phyloP scores from a whole-genome alignment of 805 yeast species.

The Sungouiella thailandica region DNA sequence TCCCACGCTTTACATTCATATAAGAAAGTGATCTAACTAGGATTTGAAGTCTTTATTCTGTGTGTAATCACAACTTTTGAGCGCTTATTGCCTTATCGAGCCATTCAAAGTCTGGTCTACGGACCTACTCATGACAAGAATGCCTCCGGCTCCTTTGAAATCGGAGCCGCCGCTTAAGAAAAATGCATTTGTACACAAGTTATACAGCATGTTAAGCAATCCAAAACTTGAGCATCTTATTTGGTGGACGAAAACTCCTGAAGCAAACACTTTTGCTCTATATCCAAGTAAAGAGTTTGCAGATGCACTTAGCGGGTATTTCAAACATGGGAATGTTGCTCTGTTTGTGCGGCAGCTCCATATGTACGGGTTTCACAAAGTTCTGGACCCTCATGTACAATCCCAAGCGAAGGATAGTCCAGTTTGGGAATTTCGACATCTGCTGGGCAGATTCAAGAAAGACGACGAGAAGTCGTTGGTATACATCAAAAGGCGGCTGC shows the following conservation, averaged over 20 bases:
- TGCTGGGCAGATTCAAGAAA: constrained; percentile 44
- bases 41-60: too few species aligned
- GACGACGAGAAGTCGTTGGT: constrained; percentile 42
- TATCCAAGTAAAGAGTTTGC: constrained; percentile 63
- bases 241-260: constrained; percentile 42
- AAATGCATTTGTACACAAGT: constrained; percentile 54
- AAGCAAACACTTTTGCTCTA: constrained; percentile 56
- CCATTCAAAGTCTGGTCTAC: too few species aligned
- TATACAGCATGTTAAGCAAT: constrained; percentile 37
- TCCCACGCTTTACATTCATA: too few species aligned
- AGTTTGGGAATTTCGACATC: constrained; percentile 56
- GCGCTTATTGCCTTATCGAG: too few species aligned
- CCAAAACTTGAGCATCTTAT: constrained; percentile 30
- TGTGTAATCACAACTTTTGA: too few species aligned
- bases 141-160: too few species aligned
- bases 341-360: constrained; percentile 91
- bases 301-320: constrained; percentile 59
- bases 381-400: constrained; percentile 38
- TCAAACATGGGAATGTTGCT: constrained; percentile 92
- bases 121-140: too few species aligned
- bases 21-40: too few species aligned
- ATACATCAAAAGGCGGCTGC: constrained; percentile 45
- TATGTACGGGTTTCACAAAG: constrained; percentile 95
- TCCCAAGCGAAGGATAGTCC: constrained; percentile 23
- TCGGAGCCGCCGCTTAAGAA: constrained; percentile 36